phyloP scores from a whole-genome alignment of 495 filamentous ascomycete species.

The Penicilliopsis zonata region DNA sequence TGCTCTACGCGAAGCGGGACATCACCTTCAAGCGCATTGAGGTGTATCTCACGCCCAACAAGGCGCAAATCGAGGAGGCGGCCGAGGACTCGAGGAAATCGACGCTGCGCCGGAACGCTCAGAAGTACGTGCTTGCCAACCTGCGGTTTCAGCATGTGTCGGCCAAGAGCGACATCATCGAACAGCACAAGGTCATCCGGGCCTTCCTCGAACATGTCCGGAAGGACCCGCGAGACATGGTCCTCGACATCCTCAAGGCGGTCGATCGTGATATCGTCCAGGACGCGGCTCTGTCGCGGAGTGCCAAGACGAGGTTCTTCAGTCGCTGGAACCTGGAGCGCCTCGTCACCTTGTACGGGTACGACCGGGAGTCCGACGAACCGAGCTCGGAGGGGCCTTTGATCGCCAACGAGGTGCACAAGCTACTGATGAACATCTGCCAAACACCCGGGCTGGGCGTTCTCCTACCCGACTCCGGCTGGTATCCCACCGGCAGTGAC shows the following conservation, averaged over 20 bases:
- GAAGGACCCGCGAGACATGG: conserved; percentile 59
- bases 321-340: conserved; percentile 55
- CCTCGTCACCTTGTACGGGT: conserved; percentile 61
- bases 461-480: conserved; percentile 52
- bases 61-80: conserved; percentile 34
- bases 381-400: conserved; percentile 19
- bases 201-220: conserved; percentile 56
- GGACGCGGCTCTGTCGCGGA: conserved; percentile 55
- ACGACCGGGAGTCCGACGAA: conserved; percentile 32
- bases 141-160: conserved; percentile 57
- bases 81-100: conserved; percentile 45
- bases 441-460: conserved; percentile 58
- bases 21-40: conserved; percentile 64
- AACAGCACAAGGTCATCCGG: conserved; percentile 55
- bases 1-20: conserved; percentile 55
- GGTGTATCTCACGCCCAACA: conserved; percentile 33
- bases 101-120: conserved; percentile 63
- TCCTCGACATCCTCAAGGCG: conserved; percentile 52
- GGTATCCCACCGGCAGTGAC: conserved; percentile 59
- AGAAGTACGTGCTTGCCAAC: conserved; percentile 61
- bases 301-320: conserved; percentile 60
- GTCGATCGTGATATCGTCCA: conserved; percentile 54
- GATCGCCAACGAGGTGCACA: conserved; percentile 52
- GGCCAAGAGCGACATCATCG: conserved; percentile 63
- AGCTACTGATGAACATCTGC: conserved; percentile 61